Conservation (phyloP, 805 yeast species). For the Starmera dryadoides region DNA sequence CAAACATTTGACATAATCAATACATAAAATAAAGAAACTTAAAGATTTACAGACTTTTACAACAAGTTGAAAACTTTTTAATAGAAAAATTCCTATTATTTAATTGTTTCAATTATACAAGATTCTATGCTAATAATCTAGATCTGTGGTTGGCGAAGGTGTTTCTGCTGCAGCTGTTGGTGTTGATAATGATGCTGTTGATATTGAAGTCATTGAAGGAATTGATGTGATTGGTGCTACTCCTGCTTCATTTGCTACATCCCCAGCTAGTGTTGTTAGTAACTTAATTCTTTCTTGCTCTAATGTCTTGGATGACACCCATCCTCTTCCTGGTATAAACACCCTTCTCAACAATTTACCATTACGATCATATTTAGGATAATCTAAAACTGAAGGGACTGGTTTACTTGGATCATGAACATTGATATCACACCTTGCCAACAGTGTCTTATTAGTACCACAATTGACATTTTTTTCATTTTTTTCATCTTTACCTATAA, state of each 20-base stretch:
- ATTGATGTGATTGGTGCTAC: neutral
- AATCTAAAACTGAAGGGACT: slow-evolving; percentile 15
- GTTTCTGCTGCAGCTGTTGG: neutral
- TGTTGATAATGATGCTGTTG: neutral
- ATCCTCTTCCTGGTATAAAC: slow-evolving; percentile 42
- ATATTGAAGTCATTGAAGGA: neutral
- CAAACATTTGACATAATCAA: no score
- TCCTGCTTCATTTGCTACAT: neutral
- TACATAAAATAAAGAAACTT: no score
- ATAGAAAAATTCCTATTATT: no score
- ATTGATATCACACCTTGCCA: slow-evolving; percentile 14
- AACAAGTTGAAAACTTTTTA: no score
- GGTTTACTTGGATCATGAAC: slow-evolving; percentile 14
- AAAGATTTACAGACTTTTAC: no score
- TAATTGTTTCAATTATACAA: no score
- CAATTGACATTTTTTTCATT: no score
- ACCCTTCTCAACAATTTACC: slow-evolving; percentile 37
- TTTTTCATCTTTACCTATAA: no score
- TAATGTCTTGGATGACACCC: slow-evolving; percentile 29
- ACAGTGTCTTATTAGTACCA: slow-evolving; percentile 2
- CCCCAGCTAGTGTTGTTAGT: neutral
- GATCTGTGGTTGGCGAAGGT: neutral
- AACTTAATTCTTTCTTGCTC: slow-evolving; percentile 10
- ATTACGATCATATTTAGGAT: slow-evolving; percentile 23
- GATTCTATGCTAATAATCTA: neutral